phyloP scores from a whole-genome alignment of 805 yeast genomes.

The Starmerella khaoyaiensis region DNA sequence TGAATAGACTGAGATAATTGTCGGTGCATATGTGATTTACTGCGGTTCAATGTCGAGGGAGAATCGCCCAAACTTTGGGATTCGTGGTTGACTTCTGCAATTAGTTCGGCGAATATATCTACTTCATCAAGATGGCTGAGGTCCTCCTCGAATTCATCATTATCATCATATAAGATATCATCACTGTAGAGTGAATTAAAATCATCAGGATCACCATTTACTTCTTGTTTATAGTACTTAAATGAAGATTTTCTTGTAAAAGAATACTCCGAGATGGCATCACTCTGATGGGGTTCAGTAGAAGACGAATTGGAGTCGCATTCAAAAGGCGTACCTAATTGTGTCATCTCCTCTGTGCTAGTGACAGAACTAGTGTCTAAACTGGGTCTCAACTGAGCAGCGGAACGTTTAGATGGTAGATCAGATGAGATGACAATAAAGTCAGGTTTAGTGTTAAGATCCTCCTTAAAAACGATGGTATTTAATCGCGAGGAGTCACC shows the following conservation, averaged over 20 bases:
- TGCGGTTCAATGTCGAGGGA: background rate
- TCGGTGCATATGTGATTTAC: conserved; percentile 5
- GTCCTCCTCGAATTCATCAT: conserved; percentile 33
- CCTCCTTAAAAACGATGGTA: too few species aligned
- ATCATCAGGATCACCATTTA: conserved; percentile 2
- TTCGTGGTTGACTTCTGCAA: conserved; percentile 40
- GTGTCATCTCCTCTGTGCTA: background rate
- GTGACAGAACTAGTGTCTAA: background rate
- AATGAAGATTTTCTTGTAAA: conserved; percentile 45
- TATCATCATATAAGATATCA: conserved; percentile 23
- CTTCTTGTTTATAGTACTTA: conserved; percentile 36
- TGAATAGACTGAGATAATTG: conserved; percentile 7
- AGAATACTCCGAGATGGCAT: conserved; percentile 30
- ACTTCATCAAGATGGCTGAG: conserved; percentile 22
- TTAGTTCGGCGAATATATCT: conserved; percentile 27
- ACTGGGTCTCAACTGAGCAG: background rate
- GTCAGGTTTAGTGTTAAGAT: background rate
- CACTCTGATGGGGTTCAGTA: conserved; percentile 1
- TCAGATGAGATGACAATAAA: conserved; percentile 8
- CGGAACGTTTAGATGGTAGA: background rate
- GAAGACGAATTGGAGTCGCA: background rate
- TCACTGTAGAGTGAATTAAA: background rate
- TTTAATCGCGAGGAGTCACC: too few species aligned
- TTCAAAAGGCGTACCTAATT: conserved; percentile 7
- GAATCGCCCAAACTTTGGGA: conserved; percentile 33